These are phyloP conservation scores for Termitomyces sp. DNA, from an alignment of 768 basidiomycete species.

Conservation along the genomic window DNA sequence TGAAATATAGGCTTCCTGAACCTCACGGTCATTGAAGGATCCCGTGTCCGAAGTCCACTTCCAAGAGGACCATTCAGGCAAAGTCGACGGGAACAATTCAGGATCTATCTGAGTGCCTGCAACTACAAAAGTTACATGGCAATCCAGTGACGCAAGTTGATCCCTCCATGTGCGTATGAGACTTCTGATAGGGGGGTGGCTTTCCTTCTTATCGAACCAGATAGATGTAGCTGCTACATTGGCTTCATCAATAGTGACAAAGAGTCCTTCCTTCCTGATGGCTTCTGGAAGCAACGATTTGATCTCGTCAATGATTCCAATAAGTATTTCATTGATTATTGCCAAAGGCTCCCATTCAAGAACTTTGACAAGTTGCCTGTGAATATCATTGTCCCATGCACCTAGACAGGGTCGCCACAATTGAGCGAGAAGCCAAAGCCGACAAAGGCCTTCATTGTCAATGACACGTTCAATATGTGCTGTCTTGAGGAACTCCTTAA, in stretches of 20 bases:
- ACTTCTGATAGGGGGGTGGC: neutral
- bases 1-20: neutral
- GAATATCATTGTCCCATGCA: neutral
- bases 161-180: neutral
- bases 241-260: neutral
- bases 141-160: neutral
- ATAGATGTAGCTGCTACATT: neutral
- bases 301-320: neutral
- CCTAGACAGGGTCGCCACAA: neutral
- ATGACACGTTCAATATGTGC: neutral
- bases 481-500: neutral
- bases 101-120: neutral
- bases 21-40: neutral
- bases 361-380: neutral
- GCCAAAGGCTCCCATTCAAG: neutral
- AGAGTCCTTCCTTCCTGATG: neutral
- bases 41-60: conserved; percentile 1
- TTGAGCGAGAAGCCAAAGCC: neutral
- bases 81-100: neutral
- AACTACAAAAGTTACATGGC: neutral
- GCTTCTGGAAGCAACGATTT: neutral
- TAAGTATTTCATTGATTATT: neutral
- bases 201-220: neutral
- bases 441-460: neutral
- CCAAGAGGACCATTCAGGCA: conserved; percentile 1